A percentile compares a stretch with the other conserved stretches of the same genome.
These are phyloP conservation scores for Aspergillus campestris DNA, from an alignment of 495 filamentous ascomycete species.

Conservation along the genomic window DNA sequence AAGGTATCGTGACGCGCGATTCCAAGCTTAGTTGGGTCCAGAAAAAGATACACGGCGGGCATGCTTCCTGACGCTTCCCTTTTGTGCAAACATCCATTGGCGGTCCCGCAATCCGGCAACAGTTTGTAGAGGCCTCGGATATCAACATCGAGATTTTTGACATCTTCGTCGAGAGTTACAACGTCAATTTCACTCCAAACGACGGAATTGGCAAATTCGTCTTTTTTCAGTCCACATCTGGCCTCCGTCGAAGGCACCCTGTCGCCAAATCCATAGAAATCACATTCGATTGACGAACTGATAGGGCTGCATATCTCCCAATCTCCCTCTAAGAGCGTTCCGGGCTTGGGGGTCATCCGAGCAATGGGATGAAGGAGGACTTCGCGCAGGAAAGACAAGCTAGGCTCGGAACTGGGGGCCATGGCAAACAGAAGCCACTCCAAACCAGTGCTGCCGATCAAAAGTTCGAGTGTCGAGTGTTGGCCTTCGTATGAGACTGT, in stretches of 20 bases:
- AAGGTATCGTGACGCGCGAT: constrained; percentile 46
- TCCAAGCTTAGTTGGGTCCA: constrained; percentile 48
- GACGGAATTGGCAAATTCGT: constrained; percentile 20
- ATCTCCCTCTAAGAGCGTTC: constrained; percentile 29
- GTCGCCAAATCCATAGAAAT: constrained; percentile 15
- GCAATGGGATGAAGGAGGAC: constrained; percentile 49
- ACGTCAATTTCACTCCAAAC: constrained; percentile 35
- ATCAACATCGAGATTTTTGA: constrained; percentile 27
- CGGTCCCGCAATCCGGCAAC: constrained; percentile 58
- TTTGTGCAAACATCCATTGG: constrained; percentile 50
- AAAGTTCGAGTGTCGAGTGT: constrained; percentile 39
- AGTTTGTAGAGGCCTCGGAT: constrained; percentile 49
- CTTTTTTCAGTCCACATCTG: constrained; percentile 32
- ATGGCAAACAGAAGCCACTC: constrained; percentile 52
- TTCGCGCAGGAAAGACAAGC: constrained; percentile 34
- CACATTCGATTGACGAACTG: constrained; percentile 13
- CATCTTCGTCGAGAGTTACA: constrained; percentile 17
- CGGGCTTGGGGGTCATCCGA: constrained; percentile 29
- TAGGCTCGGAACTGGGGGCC: constrained; percentile 23
- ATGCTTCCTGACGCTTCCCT: constrained; percentile 9
- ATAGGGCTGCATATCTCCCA: constrained; percentile 47
- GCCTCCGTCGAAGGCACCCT: constrained; percentile 19
- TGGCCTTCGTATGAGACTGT: constrained; percentile 43
- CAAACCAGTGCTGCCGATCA: constrained; percentile 28
- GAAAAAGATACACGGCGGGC: constrained; percentile 51